Evolutionary conservation across 768 basidiomycete species (phyloP), one percentile per base, ranked within the genome.

Genomic region (Pleurotus tuber-regium): DNA sequence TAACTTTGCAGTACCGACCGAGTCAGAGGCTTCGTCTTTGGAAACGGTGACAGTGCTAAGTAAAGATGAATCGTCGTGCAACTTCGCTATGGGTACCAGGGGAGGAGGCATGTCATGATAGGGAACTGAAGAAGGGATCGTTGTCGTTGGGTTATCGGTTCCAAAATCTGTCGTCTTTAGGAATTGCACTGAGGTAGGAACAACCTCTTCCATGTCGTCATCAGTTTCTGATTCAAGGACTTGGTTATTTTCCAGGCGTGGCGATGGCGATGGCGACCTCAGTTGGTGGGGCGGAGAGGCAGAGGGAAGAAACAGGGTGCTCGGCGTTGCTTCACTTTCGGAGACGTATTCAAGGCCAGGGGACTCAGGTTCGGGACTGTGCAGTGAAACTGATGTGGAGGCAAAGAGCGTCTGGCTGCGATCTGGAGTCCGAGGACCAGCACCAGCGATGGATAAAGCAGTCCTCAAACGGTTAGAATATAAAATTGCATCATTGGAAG

Each of bases 371-470:
- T 26, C n/a, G 14, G n/a, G 21, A n/a, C n/a, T 28, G 14, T 21
- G 9, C 9, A 28, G 3, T 4, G 24, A 10, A 19, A 19, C 19
- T 3, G 7, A 21, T 12, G 9, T 30, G 9, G 42, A 38, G 28
- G 19, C 24, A 10, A 21, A 30, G 43, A 41, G 19, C 25, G 49
- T 48, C n/a, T n/a, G n/a, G 40, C 18, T 50, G 51, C 12, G 57
- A 51, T 6, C 56, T 55, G 1, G 56, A 10, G 36, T 50, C 11
- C 26, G 65, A 11, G 73, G 71, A 4, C 75, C 74, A 6, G 84
- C 75, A 47, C 83, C 83, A 14, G 80, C 88, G 36, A 89, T 81
- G 8, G 86, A 76, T 24, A 89, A 65, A 1, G 78, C 83, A 1
- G 85, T 86, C 58, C 84, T 83, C n/a, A 89, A 66, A 16, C 83